Base-by-base conservation (phyloP, 169 alveolate genomes). In the Plasmodium chabaudi region DNA sequence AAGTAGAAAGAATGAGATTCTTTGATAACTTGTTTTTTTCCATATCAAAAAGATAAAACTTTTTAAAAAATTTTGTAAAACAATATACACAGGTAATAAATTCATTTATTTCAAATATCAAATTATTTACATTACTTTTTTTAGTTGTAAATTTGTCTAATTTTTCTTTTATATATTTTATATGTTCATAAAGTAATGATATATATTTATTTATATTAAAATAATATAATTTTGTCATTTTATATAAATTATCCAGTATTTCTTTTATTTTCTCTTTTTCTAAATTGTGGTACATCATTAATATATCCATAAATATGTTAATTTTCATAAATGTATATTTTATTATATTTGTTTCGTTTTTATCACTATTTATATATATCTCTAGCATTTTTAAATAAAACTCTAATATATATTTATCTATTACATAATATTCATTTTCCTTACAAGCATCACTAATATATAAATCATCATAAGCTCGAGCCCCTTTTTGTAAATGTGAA, bases 21-120 rank as follows among this genome's bases (percentile, higher is more conserved):
- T 67, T 57, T 19, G 74, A 23, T 34, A 69, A 51, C 12, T 70
- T 56, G n/a, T 70, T 84, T 57, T 84, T 19, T 9, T 9, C 13
- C 4, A 47, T 59, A 57, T 84, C 87, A 51, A 42, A 84, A 59
- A 39, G 63, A 2, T 84, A 3, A 19, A 39, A 84, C 9, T 71
- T 61, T 44, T 84, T 71, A 57, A 84, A 84, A 56, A 84, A 84
- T 27, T 84, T 69, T 19, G 51, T 25, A 57, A 84, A 84, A 57
- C 87, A 84, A 13, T 56, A 69, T 1, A 69, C 13, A 44, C 68
- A 59, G 4, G 59, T 15, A 17, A 59, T n/a, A 19, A 69, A 84
- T 72, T 84, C 91, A 72, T 84, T 84, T 44, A 84, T 57, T 23
- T 69, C 49, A 51, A 17, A 69, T 6, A 84, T 23, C 4, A 57